Evolutionary conservation across 768 basidiomycete genomes (phyloP).

Genomic region (Lactarius indigo): DNA sequence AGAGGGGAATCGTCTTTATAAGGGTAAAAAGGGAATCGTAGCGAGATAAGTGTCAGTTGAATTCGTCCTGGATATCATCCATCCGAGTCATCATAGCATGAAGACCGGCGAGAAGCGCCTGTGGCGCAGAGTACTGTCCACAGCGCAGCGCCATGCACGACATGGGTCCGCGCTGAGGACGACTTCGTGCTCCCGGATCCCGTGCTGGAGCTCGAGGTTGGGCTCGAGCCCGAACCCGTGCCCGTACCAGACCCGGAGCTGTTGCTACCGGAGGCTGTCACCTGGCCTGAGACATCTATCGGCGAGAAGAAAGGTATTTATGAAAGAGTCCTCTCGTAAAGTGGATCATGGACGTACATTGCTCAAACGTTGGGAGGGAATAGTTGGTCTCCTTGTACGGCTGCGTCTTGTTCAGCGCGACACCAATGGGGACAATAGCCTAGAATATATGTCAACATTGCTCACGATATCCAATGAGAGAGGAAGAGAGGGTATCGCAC

Average conservation of each 20-base stretch:
- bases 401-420: constrained; percentile 47
- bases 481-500: constrained; percentile 31
- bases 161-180: background rate
- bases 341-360: constrained; percentile 38
- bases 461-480: too few species aligned
- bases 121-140: background rate
- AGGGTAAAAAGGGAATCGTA: background rate
- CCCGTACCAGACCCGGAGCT: background rate
- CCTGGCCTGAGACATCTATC: background rate
- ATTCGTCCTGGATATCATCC: background rate
- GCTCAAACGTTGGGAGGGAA: constrained; percentile 41
- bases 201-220: background rate
- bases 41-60: background rate
- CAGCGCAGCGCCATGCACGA: background rate
- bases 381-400: constrained; percentile 51
- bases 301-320: background rate
- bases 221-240: background rate
- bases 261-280: background rate
- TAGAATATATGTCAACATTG: background rate
- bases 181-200: background rate
- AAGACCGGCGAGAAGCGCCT: background rate
- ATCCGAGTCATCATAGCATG: background rate
- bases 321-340: too few species aligned
- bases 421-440: constrained; percentile 52
- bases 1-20: background rate